These are phyloP conservation scores for Bothia castanella DNA, from an alignment of 1,284 basidiomycete genomes.

Conservation along the genomic window DNA sequence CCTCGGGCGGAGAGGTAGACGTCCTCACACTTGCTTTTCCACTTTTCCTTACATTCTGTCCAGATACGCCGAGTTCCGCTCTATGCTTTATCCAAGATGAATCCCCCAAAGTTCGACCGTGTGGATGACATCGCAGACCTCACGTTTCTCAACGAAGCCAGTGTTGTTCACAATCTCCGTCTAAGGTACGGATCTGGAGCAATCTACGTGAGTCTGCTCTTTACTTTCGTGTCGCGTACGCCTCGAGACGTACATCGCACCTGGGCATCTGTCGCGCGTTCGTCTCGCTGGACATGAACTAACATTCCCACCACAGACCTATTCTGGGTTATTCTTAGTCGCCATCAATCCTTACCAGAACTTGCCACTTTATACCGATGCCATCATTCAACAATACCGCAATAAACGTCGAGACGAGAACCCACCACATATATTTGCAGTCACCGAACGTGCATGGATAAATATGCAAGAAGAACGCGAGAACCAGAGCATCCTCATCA, in stretches of 20 bases:
- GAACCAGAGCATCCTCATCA: constrained; percentile 97
- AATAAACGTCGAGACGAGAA: constrained; percentile 91
- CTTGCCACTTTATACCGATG: constrained; percentile 89
- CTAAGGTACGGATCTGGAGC: constrained; percentile 88
- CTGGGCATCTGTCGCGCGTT: constrained; percentile 1
- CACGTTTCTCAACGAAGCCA: constrained; percentile 97
- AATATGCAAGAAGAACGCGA: constrained; percentile 98
- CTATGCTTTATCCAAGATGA: constrained; percentile 88
- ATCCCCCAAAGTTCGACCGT: constrained; percentile 97
- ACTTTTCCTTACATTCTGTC: constrained; percentile 14
- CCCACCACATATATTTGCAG: constrained; percentile 95
- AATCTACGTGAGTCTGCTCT: constrained; percentile 78
- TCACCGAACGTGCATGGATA: constrained; percentile 97
- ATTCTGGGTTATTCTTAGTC: constrained; percentile 95
- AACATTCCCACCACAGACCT: constrained; percentile 59
- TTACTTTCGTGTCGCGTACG: not conserved
- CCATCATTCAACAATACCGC: constrained; percentile 92
- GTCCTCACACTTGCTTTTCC: constrained; percentile 18
- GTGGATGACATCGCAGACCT: constrained; percentile 98
- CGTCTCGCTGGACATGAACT: constrained; percentile 7
- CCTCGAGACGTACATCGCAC: not conserved
- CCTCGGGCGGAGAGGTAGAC: constrained; percentile 70
- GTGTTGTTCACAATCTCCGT: constrained; percentile 95
- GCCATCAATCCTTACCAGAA: constrained; percentile 97
- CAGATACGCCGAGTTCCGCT: constrained; percentile 74